Percentiles rank a stretch among this genome's conserved stretches.
Conservation (phyloP, 768 basidiomycete species). For the Kwoniella sp. region DNA sequence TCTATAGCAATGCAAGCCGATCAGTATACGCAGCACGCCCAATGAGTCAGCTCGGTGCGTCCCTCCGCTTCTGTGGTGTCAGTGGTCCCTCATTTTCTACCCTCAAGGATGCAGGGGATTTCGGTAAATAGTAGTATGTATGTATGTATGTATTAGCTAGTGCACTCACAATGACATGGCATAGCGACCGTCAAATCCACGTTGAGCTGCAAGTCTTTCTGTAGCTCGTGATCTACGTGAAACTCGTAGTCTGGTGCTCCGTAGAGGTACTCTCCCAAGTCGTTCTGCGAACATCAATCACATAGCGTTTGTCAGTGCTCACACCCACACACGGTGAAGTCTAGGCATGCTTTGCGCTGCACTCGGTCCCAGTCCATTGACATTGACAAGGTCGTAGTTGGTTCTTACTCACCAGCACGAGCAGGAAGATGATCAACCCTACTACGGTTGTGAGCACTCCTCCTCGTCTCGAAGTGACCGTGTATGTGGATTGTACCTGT, state of each 20-base stretch:
- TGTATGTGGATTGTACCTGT: slow-evolving; percentile 54
- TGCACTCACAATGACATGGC: slow-evolving; percentile 81
- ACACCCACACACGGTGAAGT: too few relatives aligned
- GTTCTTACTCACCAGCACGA: slow-evolving; percentile 42
- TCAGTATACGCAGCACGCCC: too few relatives aligned
- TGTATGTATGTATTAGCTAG: too few relatives aligned
- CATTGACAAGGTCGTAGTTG: too few relatives aligned
- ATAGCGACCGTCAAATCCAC: slow-evolving; percentile 90
- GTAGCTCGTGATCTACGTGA: slow-evolving; percentile 70
- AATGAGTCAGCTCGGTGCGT: background rate
- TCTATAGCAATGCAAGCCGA: slow-evolving; percentile 64
- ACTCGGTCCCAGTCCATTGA: background rate
- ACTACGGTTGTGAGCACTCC: slow-evolving; percentile 51
- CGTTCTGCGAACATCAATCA: slow-evolving; percentile 60
- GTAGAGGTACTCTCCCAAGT: slow-evolving; percentile 87
- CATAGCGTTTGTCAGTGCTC: background rate
- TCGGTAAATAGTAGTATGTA: too few relatives aligned
- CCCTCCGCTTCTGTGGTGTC: too few relatives aligned
- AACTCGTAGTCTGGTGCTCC: slow-evolving; percentile 92
- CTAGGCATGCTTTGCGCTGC: too few relatives aligned
- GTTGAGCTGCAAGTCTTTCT: slow-evolving; percentile 73
- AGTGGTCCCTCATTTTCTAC: too few relatives aligned
- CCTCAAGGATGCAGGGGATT: too few relatives aligned
- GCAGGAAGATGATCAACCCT: slow-evolving; percentile 47
- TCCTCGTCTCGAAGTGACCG: slow-evolving; percentile 42